Base-by-base conservation (phyloP, 2,329 filamentous ascomycete species). In the Colletotrichum cuscutae region DNA sequence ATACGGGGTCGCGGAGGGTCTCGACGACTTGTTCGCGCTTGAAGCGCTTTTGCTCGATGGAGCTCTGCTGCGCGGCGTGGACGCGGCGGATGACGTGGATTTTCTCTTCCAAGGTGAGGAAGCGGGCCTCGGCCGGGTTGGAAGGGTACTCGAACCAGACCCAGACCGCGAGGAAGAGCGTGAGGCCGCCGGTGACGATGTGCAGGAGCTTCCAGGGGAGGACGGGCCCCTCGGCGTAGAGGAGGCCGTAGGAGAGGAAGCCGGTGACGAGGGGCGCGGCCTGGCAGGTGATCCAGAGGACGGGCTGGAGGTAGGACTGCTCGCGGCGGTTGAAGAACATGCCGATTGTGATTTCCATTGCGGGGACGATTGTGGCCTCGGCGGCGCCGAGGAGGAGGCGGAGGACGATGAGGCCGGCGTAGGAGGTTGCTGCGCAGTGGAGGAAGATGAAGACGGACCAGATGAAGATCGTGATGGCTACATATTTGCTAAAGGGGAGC, bases 121-220 rank as follows among this genome's bases (percentile, higher is more conserved):
- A 81, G 11, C 61, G 72, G 7, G 74, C 74, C 5, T 70, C 73
- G 28, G 76, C 75, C 4, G 69, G 74, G 46, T 74, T 74, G 73
- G 67, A 68, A 7, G 72, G 70, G 49, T 82, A 82, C 32, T 77
- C 75, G 49, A 84, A 79, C 77, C 81, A 80, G 26, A 82, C 79
- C 49, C 78, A 79, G 1, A 81, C 68, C 1, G 82, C 77, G 0
- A 84, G 75, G 1, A 84, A 1, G 0, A 84, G 63, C 0, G 83
- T 82, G 1, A 83, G 58, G 0, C 79, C 79, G 1, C 83, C 83
- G 0, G 81, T 84, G 42, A 82, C 77, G 12, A 85, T 79, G 78
- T 83, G 83, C 61, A 84, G 81, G 0, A 83, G 73, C 71, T 84
- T 84, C 82, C 83, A 83, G 1, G 81, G 81, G 1, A 79, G 74